Evolutionary conservation across 202 grass and related monocot genomes (phyloP).

Genomic region (Brachypodium distachyon): DNA sequence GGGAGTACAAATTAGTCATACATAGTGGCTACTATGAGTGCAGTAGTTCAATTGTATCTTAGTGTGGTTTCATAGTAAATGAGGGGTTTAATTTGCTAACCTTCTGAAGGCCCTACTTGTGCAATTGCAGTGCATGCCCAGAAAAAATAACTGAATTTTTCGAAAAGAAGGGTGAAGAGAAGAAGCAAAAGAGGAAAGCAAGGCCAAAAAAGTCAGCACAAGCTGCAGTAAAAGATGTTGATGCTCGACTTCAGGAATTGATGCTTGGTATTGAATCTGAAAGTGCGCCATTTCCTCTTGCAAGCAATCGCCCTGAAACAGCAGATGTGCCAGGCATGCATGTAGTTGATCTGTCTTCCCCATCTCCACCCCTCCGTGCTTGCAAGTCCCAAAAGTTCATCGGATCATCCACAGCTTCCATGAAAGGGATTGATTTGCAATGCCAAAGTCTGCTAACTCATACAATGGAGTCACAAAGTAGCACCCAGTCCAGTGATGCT

Average conservation of each 20-base stretch:
- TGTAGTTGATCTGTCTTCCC: conserved; percentile 58
- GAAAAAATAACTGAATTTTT: conserved; percentile 79
- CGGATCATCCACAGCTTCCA: neutral
- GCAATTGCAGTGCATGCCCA: conserved; percentile 65
- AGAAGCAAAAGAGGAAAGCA: conserved; percentile 58
- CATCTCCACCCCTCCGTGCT: conserved; percentile 42
- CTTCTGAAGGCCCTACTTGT: conserved; percentile 9
- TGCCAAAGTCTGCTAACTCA: neutral
- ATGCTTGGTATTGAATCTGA: conserved; percentile 57
- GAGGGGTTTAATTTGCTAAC: neutral
- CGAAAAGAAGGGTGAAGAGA: conserved; percentile 66
- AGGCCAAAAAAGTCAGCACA: conserved; percentile 48
- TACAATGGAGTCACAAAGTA: conserved; percentile 8
- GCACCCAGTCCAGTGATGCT: neutral
- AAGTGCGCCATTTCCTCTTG: conserved; percentile 7
- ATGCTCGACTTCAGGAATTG: conserved; percentile 54
- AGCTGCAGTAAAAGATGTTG: conserved; percentile 43
- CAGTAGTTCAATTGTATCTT: neutral
- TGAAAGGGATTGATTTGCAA: conserved; percentile 3
- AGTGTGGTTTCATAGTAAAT: neutral
- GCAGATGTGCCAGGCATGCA: conserved; percentile 19
- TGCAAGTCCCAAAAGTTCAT: conserved; percentile 33
- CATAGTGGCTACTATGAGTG: neutral
- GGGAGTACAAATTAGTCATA: too few relatives aligned
- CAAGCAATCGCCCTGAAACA: neutral